A percentile compares a stretch with the other conserved stretches of the same genome.
These are phyloP conservation scores for Talaromyces sp. DNA, from an alignment of 2,329 filamentous ascomycete genomes.

Conservation along the genomic window DNA sequence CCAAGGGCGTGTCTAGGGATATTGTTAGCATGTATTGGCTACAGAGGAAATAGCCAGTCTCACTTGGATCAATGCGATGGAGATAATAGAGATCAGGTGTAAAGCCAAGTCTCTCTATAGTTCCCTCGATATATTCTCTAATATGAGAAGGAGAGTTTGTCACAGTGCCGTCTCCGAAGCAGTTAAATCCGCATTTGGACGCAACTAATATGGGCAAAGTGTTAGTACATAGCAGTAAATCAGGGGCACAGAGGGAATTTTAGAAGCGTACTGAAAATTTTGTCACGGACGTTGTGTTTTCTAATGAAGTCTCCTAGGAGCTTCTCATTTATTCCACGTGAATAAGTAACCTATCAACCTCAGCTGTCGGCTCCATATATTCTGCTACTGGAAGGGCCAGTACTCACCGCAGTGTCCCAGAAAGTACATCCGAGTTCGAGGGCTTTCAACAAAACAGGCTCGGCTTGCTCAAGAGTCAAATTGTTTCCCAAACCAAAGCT, in stretches of 20 bases:
- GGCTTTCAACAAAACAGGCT: conserved; percentile 46
- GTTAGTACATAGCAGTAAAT: neutral
- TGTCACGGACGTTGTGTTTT: conserved; percentile 47
- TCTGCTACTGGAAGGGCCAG: neutral
- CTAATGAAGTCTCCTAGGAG: conserved; percentile 46
- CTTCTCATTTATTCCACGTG: conserved; percentile 45
- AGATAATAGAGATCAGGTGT: conserved; percentile 43
- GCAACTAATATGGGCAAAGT: conserved; percentile 29
- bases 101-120: conserved; percentile 45
- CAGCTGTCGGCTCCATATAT: neutral
- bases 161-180: conserved; percentile 28
- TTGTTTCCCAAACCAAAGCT: conserved; percentile 40
- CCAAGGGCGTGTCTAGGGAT: conserved; percentile 37
- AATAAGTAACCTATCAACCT: conserved; percentile 38
- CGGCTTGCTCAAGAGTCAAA: conserved; percentile 40
- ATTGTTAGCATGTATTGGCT: neutral
- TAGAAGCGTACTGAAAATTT: conserved; percentile 39
- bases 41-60: neutral
- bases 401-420: conserved; percentile 40
- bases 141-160: conserved; percentile 45
- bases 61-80: conserved; percentile 37
- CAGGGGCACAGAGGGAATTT: neutral
- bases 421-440: conserved; percentile 44
- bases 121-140: conserved; percentile 44
- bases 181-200: conserved; percentile 43